These are phyloP conservation scores for Gossypium arboreum DNA, from an alignment of 345 rosid genomes.

Conservation along the genomic window DNA sequence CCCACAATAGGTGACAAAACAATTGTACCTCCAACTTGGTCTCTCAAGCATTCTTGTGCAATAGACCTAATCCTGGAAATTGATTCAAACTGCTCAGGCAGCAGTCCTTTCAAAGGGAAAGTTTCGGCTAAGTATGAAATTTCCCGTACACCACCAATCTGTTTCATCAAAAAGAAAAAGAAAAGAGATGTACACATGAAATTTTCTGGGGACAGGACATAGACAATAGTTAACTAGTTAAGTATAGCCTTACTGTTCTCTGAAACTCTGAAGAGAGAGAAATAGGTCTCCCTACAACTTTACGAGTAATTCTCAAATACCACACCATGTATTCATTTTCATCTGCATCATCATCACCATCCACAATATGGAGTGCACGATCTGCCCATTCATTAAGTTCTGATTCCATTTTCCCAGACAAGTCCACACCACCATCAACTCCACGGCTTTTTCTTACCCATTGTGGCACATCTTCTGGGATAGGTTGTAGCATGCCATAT, in stretches of 20 bases:
- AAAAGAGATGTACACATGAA: background rate
- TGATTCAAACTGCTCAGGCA: slow-evolving; percentile 59
- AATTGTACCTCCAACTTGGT: slow-evolving; percentile 53
- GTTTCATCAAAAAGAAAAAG: slow-evolving; percentile 15
- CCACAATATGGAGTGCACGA: slow-evolving; percentile 56
- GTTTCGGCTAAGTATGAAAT: slow-evolving; percentile 74
- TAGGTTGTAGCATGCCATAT: slow-evolving; percentile 63
- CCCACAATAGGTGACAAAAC: slow-evolving; percentile 27
- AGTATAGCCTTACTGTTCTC: slow-evolving; percentile 55
- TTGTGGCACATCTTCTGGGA: slow-evolving; percentile 77
- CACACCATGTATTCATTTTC: slow-evolving; percentile 80
- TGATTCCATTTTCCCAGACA: slow-evolving; percentile 82
- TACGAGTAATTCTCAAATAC: slow-evolving; percentile 76
- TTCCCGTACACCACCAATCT: slow-evolving; percentile 81
- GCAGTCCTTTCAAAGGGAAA: slow-evolving; percentile 61
- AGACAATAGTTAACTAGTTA: slow-evolving; percentile 9
- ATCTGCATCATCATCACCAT: slow-evolving; percentile 56
- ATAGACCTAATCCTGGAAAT: slow-evolving; percentile 65
- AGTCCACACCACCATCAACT: slow-evolving; percentile 95
- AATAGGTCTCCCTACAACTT: slow-evolving; percentile 76
- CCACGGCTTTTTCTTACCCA: slow-evolving; percentile 98
- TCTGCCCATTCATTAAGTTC: slow-evolving; percentile 89
- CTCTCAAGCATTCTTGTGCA: slow-evolving; percentile 79
- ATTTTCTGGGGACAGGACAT: slow-evolving; percentile 1
- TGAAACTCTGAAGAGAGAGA: slow-evolving; percentile 79